Evolutionary conservation across 805 yeast species (phyloP), one percentile per base, ranked within the genome.

Genomic region (Diddensiella santjacobensis): DNA sequence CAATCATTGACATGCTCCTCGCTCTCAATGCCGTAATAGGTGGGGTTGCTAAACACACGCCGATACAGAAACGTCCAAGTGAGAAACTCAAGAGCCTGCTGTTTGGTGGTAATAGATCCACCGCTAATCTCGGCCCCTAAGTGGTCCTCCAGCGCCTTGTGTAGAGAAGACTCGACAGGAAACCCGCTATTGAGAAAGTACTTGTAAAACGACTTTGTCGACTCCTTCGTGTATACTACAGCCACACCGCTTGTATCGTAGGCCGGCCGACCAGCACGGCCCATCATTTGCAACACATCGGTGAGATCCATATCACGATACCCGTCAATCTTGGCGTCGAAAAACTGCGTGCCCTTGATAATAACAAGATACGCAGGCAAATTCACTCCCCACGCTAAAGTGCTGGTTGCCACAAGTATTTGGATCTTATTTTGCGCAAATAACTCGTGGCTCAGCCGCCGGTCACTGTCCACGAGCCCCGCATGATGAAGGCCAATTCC

Each of bases 401-500:
- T 85, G n/a, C 88, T 81, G 0, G 93, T 84, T 1, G 91, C 90
- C 33, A 85, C 72, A 52, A 84, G 71, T 39, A 84, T 77, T 65
- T 85, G 93, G 42, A 84, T 76, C 61, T 82, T 83, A 39, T 78
- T 81, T n/a, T 72, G 66, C 49, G 83, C 87, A 65, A 84, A 84
- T 33, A 84, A 65, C 56, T 80, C 79, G 58, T 84, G 91, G 3
- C 86, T 77, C 13, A 84, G 73, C 54, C 78, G 78, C 50, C 93
- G 73, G 61, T 84, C 93, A 17, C 79, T 70, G 53, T 84, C 88
- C 8, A 82, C 86, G 45, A 84, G 69, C 57, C 93, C 93, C 24
- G 93, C 91, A 68, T 84, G 93, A 66, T 85, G 91, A 44, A 84
- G 71, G 1, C 86, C 93, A 61, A 84, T 84, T 37, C 93, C 93